Conservation (phyloP, 495 filamentous ascomycete genomes). For the Daldinia decipiens region DNA sequence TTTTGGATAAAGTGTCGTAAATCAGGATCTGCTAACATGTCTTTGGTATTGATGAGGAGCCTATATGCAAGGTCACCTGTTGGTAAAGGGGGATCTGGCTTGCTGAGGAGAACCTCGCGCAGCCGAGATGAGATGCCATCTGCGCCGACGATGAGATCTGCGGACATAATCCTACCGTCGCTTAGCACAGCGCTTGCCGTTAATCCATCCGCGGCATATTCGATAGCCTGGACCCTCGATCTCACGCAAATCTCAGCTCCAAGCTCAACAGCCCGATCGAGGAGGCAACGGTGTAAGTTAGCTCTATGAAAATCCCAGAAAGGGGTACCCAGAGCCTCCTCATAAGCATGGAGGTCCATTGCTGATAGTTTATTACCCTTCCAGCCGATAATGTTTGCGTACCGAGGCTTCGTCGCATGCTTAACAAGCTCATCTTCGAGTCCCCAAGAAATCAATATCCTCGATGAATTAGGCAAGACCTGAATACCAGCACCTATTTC, state of each 20-base stretch:
- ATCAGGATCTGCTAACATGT: constrained; percentile 63
- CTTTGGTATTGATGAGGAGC: constrained; percentile 65
- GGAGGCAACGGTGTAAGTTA: constrained; percentile 64
- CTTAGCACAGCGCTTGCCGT: constrained; percentile 43
- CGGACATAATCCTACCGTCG: constrained; percentile 49
- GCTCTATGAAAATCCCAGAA: constrained; percentile 70
- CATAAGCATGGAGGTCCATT: constrained; percentile 56
- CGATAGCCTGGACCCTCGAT: constrained; percentile 54
- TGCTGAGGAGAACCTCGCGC: constrained; percentile 61
- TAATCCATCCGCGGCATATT: constrained; percentile 49
- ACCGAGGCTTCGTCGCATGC: constrained; percentile 51
- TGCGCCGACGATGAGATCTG: constrained; percentile 67
- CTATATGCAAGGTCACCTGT: constrained; percentile 78
- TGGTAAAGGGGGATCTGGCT: constrained; percentile 56
- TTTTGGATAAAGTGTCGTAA: constrained; percentile 60
- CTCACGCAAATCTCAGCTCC: constrained; percentile 62
- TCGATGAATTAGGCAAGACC: constrained; percentile 64
- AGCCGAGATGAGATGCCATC: constrained; percentile 66
- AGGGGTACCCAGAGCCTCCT: constrained; percentile 58
- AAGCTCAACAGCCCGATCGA: constrained; percentile 61
- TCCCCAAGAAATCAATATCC: constrained; percentile 60
- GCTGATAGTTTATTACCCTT: constrained; percentile 54
- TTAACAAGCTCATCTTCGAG: constrained; percentile 45
- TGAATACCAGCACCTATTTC: constrained; percentile 72
- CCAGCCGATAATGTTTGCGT: constrained; percentile 56